These are phyloP conservation scores for Zalaria sp. DNA, from an alignment of 2,329 filamentous ascomycete species.

Conservation along the genomic window DNA sequence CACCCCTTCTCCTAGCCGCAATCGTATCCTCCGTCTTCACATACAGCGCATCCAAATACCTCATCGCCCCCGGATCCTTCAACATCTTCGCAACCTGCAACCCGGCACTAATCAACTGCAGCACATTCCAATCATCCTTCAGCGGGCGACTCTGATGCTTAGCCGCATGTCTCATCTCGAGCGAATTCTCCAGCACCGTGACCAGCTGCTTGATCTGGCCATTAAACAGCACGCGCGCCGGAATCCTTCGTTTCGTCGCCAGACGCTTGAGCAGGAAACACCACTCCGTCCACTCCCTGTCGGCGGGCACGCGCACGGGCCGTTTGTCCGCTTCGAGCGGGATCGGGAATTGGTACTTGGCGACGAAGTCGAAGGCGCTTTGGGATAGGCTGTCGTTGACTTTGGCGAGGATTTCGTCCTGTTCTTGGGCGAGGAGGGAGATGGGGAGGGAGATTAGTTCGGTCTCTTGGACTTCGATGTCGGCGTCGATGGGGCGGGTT, in stretches of 20 bases:
- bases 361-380: slow-evolving; percentile 81
- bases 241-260: slow-evolving; percentile 74
- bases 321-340: slow-evolving; percentile 72
- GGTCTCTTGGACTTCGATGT: slow-evolving; percentile 62
- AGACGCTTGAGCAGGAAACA: slow-evolving; percentile 75
- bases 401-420: slow-evolving; percentile 64
- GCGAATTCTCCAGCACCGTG: slow-evolving; percentile 73
- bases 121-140: slow-evolving; percentile 78
- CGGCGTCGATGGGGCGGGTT: slow-evolving; percentile 54
- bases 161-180: slow-evolving; percentile 76
- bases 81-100: slow-evolving; percentile 80
- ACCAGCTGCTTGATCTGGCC: slow-evolving; percentile 86
- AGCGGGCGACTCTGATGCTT: slow-evolving; percentile 71
- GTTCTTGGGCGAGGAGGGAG: slow-evolving; percentile 69
- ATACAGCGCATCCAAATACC: slow-evolving; percentile 69
- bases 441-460: slow-evolving; percentile 72
- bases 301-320: slow-evolving; percentile 57
- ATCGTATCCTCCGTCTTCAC: slow-evolving; percentile 69
- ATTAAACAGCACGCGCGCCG: slow-evolving; percentile 67
- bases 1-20: slow-evolving; percentile 24
- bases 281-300: slow-evolving; percentile 86
- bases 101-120: slow-evolving; percentile 75
- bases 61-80: slow-evolving; percentile 72
- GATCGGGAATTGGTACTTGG: slow-evolving; percentile 82
- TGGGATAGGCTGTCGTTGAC: slow-evolving; percentile 76